Evolutionary conservation across 176 grass and related monocot species (phyloP).

Genomic region (Triticum monococcum): DNA sequence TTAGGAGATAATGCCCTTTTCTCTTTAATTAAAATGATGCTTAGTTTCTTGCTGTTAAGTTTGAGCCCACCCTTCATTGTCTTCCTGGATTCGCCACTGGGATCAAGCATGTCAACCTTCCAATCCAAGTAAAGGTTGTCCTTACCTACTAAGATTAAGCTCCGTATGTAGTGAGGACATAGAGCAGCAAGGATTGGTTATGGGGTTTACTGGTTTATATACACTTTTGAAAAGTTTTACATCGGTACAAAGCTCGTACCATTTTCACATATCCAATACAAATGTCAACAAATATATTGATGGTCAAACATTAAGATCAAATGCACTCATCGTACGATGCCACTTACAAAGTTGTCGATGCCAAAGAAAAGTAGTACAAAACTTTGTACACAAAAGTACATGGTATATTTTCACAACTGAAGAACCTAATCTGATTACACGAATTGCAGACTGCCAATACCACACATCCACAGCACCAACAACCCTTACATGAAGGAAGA

Average conservation of each 20-base stretch:
- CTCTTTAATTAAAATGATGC: too few relatives aligned
- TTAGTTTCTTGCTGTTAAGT: too few relatives aligned
- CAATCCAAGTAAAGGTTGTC: slow-evolving; percentile 1
- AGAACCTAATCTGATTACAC: neutral
- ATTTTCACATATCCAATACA: neutral
- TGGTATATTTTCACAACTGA: neutral
- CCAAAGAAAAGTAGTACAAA: neutral
- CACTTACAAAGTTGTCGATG: neutral
- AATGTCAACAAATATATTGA: neutral
- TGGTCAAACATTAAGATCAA: too few relatives aligned
- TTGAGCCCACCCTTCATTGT: too few relatives aligned
- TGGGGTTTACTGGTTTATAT: neutral
- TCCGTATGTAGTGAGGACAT: neutral
- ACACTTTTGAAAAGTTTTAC: neutral
- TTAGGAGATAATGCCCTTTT: too few relatives aligned
- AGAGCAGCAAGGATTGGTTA: neutral
- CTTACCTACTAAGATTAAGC: neutral
- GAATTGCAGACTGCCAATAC: neutral
- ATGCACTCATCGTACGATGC: neutral
- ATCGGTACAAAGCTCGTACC: neutral
- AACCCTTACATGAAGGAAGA: neutral
- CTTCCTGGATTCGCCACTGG: too few relatives aligned
- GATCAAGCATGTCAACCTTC: neutral
- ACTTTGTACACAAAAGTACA: neutral
- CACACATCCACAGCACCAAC: neutral